Base-by-base conservation (phyloP, 208 protist species). In the Spongospora subterranea region DNA sequence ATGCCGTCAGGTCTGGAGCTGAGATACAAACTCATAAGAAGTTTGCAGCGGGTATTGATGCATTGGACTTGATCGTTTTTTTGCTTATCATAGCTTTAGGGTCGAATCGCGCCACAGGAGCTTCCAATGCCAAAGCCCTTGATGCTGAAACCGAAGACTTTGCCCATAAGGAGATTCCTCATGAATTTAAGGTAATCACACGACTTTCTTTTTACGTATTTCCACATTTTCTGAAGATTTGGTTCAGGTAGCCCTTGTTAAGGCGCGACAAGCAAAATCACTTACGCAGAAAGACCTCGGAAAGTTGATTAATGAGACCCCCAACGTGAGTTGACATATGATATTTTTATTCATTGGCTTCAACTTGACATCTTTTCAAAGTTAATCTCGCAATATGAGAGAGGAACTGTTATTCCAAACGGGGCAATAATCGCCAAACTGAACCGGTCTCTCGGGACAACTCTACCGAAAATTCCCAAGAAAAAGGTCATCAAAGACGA, bases 391-490 rank as follows among this genome's bases (percentile, higher is more conserved):
- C 24, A 91, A 38, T 91, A 91, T 41, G 89, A 91, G 32, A 91
- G 24, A 20, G 89, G 89, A 24, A 45, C 13, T 29, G 89, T 50
- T 32, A 91, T 91, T 35, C 89, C 89, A 6, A 91, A 91, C 32
- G 89, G 89, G 1, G 60, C 89, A 40, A 88, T 91, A 29, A 91
- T 91, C 50, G 17, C 54, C 50, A 91, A 91, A 41, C 50, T 91
- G 24, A 88, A 45, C 50, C 45, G 89, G 11, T 35, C 45, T 29
- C 60, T 91, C 13, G 89, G 89, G 1, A 32, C n/a, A 40, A 77
- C 32, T n/a, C 60, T 91, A 39, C 89, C 89, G 1, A 91, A 91
- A 40, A 91, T 91, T 64, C 89, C 89, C 0, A 91, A 91, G 39
- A 91, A 91, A 6, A 91, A 91, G 38, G 24, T 41, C 29, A 50